Conservation (phyloP, 2,329 filamentous ascomycete species). For the Neofusicoccum sp. region DNA sequence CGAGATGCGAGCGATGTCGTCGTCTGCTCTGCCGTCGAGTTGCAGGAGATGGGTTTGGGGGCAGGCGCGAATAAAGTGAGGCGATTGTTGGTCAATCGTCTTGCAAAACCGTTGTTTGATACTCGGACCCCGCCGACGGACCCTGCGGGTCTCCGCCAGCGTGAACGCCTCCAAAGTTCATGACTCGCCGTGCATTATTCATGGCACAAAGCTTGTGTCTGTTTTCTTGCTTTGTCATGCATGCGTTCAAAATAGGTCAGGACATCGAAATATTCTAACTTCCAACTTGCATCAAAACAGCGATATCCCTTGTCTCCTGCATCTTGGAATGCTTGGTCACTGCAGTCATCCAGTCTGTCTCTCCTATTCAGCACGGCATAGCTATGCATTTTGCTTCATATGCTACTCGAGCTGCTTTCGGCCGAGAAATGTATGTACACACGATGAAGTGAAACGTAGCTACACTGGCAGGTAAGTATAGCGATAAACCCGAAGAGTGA, state of each 20-base stretch:
- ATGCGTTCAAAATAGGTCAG: background rate
- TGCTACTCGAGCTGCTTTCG: background rate
- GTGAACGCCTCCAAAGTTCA: background rate
- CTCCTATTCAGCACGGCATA: no score
- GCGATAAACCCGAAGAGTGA: background rate
- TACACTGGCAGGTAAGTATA: background rate
- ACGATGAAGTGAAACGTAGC: background rate
- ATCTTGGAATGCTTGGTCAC: background rate
- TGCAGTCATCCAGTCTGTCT: background rate
- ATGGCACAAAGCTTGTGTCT: background rate
- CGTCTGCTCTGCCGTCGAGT: background rate
- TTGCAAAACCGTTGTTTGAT: constrained; percentile 5
- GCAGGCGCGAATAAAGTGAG: background rate
- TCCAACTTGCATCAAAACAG: background rate
- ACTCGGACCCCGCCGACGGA: constrained; percentile 9
- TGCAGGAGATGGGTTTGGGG: background rate
- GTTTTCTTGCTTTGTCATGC: constrained; percentile 14
- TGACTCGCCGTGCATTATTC: constrained; percentile 7
- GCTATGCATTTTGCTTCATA: no score
- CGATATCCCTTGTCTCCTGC: background rate
- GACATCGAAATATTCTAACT: background rate
- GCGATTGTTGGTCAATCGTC: background rate
- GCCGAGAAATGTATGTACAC: constrained; percentile 2
- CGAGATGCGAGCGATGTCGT: background rate
- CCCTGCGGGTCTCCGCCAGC: constrained; percentile 12